phyloP scores from a whole-genome alignment of 495 filamentous ascomycete species.

The Podospora appendiculata region DNA sequence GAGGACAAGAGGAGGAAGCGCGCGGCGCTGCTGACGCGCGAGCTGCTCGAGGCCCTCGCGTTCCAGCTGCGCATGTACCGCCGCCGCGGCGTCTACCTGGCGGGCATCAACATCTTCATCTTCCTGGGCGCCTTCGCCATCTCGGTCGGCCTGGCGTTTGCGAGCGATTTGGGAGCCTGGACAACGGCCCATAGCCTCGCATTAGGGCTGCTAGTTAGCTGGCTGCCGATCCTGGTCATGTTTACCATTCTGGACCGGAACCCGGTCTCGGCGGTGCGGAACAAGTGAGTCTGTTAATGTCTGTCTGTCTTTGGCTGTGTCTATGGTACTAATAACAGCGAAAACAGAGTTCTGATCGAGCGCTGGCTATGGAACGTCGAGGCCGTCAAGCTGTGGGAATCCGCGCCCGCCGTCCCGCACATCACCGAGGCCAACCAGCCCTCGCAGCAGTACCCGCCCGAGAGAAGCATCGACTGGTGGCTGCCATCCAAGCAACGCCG shows the following conservation, averaged over 20 bases:
- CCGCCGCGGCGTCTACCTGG: conserved; percentile 5
- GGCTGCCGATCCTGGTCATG: conserved; percentile 42
- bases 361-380: conserved; percentile 12
- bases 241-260: conserved; percentile 43
- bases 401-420: not conserved
- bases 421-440: not conserved
- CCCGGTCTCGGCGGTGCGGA: conserved; percentile 29
- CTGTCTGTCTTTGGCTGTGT: not conserved
- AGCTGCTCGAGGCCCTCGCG: conserved; percentile 8
- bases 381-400: conserved; percentile 4
- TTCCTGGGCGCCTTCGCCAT: conserved; percentile 28
- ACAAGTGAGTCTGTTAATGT: conserved; percentile 10
- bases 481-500: too few species aligned
- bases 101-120: conserved; percentile 1
- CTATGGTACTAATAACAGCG: too few species aligned
- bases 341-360: not conserved
- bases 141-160: conserved; percentile 39
- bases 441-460: not conserved
- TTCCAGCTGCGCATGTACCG: conserved; percentile 5
- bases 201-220: conserved; percentile 37
- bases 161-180: conserved; percentile 23
- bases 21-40: not conserved
- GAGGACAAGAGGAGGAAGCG: not conserved
- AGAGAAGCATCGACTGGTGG: not conserved
- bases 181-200: conserved; percentile 38